Percentiles rank a stretch among this genome's conserved stretches.
Evolutionary conservation across 345 rosid species (phyloP).

Genomic region (Xanthoceras sorbifolium): DNA sequence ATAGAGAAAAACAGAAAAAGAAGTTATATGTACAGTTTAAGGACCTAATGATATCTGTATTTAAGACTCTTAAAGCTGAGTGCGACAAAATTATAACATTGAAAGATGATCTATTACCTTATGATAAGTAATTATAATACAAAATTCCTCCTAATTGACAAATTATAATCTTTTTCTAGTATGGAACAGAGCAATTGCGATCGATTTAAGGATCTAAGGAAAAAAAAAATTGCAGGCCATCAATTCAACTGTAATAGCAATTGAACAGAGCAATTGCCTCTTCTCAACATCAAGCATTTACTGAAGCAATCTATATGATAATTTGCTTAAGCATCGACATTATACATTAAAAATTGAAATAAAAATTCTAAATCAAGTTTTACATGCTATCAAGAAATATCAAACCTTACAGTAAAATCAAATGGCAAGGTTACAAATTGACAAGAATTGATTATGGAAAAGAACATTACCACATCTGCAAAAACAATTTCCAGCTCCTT

Average conservation of each 20-base stretch:
- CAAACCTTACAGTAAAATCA: slow-evolving; percentile 9
- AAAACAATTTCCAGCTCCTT: slow-evolving; percentile 92
- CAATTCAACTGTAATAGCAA: no score
- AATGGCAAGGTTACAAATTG: background rate
- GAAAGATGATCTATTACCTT: background rate
- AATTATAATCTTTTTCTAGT: background rate
- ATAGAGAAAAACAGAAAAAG: background rate
- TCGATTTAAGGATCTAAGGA: background rate
- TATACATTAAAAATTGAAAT: no score
- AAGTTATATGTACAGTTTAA: background rate
- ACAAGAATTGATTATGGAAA: background rate
- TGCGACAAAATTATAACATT: no score
- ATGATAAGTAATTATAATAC: background rate
- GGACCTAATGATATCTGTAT: background rate
- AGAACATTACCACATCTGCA: slow-evolving; percentile 83
- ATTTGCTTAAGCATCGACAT: background rate
- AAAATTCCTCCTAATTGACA: no score
- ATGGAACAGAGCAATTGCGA: background rate
- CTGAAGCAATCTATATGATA: background rate
- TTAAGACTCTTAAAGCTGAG: no score
- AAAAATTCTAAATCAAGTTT: background rate
- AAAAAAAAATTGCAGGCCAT: background rate
- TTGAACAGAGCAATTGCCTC: background rate
- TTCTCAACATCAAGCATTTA: background rate
- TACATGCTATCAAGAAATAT: background rate